Percentiles rank a stretch among this genome's conserved stretches.
These are phyloP conservation scores for Neofusicoccum cordaticola DNA, from an alignment of 2,329 filamentous ascomycete species.

Conservation along the genomic window DNA sequence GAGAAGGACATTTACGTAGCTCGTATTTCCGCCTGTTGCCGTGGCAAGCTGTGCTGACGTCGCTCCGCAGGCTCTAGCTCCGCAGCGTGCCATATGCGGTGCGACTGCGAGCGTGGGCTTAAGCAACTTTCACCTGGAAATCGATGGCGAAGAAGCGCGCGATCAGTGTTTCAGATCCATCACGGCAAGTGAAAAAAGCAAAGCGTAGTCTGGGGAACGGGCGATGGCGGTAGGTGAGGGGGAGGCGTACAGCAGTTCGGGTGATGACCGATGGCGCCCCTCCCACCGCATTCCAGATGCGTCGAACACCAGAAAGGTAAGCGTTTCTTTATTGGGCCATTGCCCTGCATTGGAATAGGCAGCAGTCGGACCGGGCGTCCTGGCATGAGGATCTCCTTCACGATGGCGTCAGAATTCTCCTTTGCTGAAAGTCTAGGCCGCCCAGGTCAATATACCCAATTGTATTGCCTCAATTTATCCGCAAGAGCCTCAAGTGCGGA, in stretches of 20 bases:
- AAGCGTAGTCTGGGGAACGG: not conserved
- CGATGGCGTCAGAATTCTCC: conserved; percentile 5
- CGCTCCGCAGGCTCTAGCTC: conserved; percentile 10
- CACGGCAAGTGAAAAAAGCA: not conserved
- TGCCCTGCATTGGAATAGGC: not conserved
- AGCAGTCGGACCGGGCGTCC: not conserved
- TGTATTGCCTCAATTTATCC: not conserved
- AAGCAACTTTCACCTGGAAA: not conserved
- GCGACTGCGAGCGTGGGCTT: not conserved
- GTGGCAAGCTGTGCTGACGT: conserved; percentile 14
- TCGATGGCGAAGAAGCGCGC: not conserved
- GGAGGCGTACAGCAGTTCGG: not conserved
- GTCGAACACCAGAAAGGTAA: not conserved
- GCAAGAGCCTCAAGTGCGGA: conserved; percentile 1
- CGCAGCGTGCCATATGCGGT: conserved; percentile 3
- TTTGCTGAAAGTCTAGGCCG: not conserved
- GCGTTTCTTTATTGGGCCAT: not conserved
- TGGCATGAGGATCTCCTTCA: not conserved
- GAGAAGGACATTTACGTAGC: not conserved
- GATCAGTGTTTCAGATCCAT: not conserved
- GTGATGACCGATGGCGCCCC: not conserved
- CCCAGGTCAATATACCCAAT: not conserved
- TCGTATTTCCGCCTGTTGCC: conserved; percentile 11
- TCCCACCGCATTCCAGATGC: not conserved
- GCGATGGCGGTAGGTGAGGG: not conserved